phyloP scores from a whole-genome alignment of 2,329 filamentous ascomycete genomes.

The Talaromyces sp. region DNA sequence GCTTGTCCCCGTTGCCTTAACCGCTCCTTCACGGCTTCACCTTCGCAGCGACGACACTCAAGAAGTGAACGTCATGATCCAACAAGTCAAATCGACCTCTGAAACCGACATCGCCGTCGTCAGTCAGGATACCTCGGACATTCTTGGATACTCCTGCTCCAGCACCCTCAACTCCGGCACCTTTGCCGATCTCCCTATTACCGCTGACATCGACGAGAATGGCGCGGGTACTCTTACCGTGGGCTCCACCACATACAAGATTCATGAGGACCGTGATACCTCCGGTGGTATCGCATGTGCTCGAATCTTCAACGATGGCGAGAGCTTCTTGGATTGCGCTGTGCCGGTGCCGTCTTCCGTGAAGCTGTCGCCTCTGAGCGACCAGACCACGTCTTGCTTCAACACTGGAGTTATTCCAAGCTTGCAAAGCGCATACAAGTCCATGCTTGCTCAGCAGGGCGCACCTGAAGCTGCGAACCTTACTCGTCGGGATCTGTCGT shows the following conservation, averaged over 20 bases:
- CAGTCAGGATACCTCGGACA: not conserved
- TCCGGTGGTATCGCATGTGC: not conserved
- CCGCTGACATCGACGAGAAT: not conserved
- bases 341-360: not conserved
- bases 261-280: not conserved
- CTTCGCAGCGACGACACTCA: not conserved
- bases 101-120: conserved; percentile 1
- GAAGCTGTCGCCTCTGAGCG: not conserved
- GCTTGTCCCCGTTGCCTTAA: not conserved
- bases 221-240: not conserved
- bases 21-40: not conserved
- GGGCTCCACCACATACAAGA: not conserved
- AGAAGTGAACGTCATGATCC: conserved; percentile 1
- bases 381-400: not conserved
- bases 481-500: not conserved
- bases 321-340: conserved; percentile 3
- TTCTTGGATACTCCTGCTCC: not conserved
- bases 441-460: not conserved
- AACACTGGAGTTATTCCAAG: not conserved
- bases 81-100: not conserved
- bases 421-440: not conserved
- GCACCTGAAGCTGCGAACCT: not conserved
- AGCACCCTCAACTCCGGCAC: not conserved
- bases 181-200: not conserved
- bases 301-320: not conserved